phyloP scores from a whole-genome alignment of 2,329 filamentous ascomycete species.

The Colletotrichum karsti region DNA sequence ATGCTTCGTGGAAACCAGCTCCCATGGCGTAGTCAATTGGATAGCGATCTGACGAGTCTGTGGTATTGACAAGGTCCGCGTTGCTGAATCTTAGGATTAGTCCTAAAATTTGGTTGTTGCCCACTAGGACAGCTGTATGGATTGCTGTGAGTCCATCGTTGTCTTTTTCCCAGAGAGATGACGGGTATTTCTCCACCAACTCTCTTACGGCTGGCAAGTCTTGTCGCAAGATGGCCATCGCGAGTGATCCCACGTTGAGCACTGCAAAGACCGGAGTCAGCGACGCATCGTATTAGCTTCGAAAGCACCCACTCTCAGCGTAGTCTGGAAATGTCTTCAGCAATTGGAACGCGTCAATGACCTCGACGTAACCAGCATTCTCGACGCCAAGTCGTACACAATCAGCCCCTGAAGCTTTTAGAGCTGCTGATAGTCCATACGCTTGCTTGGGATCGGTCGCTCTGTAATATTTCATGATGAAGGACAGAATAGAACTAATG shows the following conservation, averaged over 20 bases:
- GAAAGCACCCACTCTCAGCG: no score
- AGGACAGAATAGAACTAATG: no score
- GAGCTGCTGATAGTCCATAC: no score
- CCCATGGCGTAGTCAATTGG: neutral
- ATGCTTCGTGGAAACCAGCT: neutral
- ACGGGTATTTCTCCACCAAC: neutral
- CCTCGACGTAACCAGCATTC: no score
- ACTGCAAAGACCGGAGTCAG: no score
- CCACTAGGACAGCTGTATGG: neutral
- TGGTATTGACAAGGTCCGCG: neutral
- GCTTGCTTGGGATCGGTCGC: no score
- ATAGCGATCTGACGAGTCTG: rapidly evolving
- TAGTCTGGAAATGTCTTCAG: no score
- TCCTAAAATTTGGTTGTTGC: neutral
- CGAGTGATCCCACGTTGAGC: neutral
- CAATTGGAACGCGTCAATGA: no score
- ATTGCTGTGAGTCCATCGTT: neutral
- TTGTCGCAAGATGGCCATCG: neutral
- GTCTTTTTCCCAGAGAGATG: neutral
- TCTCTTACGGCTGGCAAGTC: neutral
- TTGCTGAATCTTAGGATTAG: neutral
- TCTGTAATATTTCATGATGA: no score
- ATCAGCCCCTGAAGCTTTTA: no score
- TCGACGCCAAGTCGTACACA: no score
- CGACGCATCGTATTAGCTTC: no score